phyloP scores from a whole-genome alignment of 257 asterid species.

The Mentha longifolia region DNA sequence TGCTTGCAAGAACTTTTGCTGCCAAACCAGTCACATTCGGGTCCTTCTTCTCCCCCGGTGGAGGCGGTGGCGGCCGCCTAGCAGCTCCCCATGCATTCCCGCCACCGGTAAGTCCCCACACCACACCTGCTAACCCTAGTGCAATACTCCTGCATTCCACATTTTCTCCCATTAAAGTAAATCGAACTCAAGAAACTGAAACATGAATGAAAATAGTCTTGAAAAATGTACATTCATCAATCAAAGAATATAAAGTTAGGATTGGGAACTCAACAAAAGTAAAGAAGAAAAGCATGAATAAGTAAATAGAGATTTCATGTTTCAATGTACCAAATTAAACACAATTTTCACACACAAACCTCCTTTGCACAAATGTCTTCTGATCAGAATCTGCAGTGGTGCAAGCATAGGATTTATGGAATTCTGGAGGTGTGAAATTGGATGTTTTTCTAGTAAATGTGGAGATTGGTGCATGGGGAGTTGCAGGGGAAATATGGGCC shows the following conservation, averaged over 20 bases:
- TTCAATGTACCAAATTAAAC: no score
- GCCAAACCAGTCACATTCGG: constrained; percentile 67
- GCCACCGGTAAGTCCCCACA: constrained; percentile 42
- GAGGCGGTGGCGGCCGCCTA: constrained; percentile 87
- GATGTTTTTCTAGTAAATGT: constrained; percentile 37
- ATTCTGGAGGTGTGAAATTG: constrained; percentile 29
- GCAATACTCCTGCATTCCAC: constrained; percentile 59
- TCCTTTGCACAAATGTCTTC: constrained; percentile 46
- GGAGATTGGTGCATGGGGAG: constrained; percentile 44
- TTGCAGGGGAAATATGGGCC: constrained; percentile 52
- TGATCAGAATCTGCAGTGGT: constrained; percentile 20
- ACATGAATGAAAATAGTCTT: neutral
- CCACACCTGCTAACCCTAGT: constrained; percentile 54
- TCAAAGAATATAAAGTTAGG: neutral
- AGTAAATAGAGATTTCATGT: no score
- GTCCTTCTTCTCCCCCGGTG: constrained; percentile 78
- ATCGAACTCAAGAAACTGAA: neutral
- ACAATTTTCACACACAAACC: constrained; percentile 34
- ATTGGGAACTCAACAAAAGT: neutral
- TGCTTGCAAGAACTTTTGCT: constrained; percentile 85
- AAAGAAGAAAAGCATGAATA: neutral
- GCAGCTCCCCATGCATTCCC: constrained; percentile 61
- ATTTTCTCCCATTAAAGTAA: neutral
- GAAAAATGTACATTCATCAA: neutral
- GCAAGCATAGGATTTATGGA: constrained; percentile 36